A percentile compares a stretch with the other conserved stretches of the same genome.
Conservation (phyloP, 352 stramenopile species). For the Nothophytophthora sp. region DNA sequence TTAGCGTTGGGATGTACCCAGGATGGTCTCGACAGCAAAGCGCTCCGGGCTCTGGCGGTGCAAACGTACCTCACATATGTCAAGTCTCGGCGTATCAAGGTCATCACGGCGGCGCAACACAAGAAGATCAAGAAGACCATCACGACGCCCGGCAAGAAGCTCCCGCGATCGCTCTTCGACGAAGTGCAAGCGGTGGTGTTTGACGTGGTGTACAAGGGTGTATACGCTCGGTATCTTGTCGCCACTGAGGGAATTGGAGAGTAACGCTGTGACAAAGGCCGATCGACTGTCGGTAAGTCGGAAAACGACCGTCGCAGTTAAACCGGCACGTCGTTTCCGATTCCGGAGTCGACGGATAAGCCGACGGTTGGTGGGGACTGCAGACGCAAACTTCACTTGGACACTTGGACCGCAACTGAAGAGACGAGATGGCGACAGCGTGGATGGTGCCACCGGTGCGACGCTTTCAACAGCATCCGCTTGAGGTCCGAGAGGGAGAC, state of each 20-base stretch:
- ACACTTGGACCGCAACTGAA: too few species aligned
- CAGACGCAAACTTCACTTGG: background rate
- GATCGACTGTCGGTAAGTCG: too few species aligned
- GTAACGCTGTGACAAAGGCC: background rate
- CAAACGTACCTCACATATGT: conserved; percentile 59
- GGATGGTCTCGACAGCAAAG: conserved; percentile 27
- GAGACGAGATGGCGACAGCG: conserved; percentile 9
- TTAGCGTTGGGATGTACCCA: too few species aligned
- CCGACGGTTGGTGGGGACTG: background rate
- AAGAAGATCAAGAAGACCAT: conserved; percentile 74
- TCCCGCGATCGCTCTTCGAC: conserved; percentile 47
- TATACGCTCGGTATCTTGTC: conserved; percentile 50
- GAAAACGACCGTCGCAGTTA: too few species aligned
- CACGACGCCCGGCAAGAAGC: conserved; percentile 53
- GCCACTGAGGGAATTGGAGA: conserved; percentile 7
- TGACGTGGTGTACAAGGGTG: conserved; percentile 53
- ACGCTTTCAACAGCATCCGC: background rate
- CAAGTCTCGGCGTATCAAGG: conserved; percentile 59
- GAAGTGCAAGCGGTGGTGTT: conserved; percentile 59
- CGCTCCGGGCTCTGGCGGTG: conserved; percentile 45
- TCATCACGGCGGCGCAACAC: conserved; percentile 61
- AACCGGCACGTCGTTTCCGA: conserved; percentile 32
- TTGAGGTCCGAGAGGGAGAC: background rate
- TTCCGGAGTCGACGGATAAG: background rate
- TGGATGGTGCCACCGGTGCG: conserved; percentile 1